Evolutionary conservation across 2,329 filamentous ascomycete genomes (phyloP).

Genomic region (Hypomyces perniciosus): DNA sequence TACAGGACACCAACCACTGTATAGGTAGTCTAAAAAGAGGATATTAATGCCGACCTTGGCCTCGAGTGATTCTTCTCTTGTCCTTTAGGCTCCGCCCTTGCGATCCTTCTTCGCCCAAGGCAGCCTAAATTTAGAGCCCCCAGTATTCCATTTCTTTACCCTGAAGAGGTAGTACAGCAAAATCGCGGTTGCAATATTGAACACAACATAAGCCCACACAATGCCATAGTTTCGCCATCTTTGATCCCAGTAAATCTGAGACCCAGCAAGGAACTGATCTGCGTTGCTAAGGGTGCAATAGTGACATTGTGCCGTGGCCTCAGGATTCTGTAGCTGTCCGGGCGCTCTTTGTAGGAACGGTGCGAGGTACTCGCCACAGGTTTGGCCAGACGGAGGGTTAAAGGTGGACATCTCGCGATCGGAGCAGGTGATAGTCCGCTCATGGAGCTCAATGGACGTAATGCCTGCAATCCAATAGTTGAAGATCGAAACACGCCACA

Average conservation of each 20-base stretch:
- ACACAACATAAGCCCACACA: constrained; percentile 59
- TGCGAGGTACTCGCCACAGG: constrained; percentile 58
- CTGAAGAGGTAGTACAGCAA: constrained; percentile 58
- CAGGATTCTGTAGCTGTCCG: constrained; percentile 58
- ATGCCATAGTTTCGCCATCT: constrained; percentile 67
- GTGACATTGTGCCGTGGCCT: constrained; percentile 50
- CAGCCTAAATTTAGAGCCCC: constrained; percentile 2
- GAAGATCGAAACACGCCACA: constrained; percentile 58
- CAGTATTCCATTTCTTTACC: constrained; percentile 36
- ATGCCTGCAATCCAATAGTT: constrained; percentile 66
- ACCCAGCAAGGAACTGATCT: constrained; percentile 49
- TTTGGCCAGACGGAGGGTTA: constrained; percentile 54
- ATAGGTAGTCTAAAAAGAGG: no score
- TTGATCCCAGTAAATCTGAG: constrained; percentile 44
- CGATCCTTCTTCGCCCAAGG: constrained; percentile 13
- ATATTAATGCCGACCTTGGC: no score
- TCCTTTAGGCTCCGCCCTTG: background rate
- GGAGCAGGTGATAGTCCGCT: constrained; percentile 46
- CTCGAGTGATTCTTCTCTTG: no score
- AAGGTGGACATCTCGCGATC: constrained; percentile 57
- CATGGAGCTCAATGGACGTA: constrained; percentile 58
- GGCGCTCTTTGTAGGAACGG: constrained; percentile 44
- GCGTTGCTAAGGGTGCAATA: constrained; percentile 63
- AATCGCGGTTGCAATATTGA: constrained; percentile 56
- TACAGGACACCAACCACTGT: no score